Conservation (phyloP, 2,329 filamentous ascomycete species). For the Aspergillus uvarum region DNA sequence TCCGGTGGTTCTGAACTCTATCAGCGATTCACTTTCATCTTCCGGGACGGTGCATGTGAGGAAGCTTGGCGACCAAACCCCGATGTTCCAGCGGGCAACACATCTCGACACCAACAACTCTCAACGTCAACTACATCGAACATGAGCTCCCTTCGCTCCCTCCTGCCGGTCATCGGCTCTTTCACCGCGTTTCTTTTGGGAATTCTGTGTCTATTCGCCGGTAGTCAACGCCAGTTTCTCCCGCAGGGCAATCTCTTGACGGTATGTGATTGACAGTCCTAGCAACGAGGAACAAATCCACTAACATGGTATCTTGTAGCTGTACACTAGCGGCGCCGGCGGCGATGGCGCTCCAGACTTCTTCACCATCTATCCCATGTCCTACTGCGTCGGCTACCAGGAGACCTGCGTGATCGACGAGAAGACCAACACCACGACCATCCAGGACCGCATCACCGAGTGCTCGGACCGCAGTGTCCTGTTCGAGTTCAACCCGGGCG, state of each 20-base stretch:
- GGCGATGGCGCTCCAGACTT: conserved; percentile 5
- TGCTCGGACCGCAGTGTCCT: conserved; percentile 8
- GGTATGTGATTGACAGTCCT: neutral
- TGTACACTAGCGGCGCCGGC: neutral
- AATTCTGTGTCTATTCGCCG: conserved; percentile 6
- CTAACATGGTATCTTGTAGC: neutral
- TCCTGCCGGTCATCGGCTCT: conserved; percentile 4
- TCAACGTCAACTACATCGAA: neutral
- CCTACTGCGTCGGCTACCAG: conserved; percentile 5
- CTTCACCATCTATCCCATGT: conserved; percentile 11
- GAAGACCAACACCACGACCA: conserved; percentile 2
- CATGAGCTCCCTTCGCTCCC: neutral
- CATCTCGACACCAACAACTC: neutral
- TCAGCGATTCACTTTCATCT: neutral
- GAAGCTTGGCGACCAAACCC: neutral
- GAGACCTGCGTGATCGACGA: neutral
- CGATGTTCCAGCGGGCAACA: neutral
- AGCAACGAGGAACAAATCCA: neutral
- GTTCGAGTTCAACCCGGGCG: conserved; percentile 7
- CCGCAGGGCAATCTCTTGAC: conserved; percentile 9
- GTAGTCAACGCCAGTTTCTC: conserved; percentile 8
- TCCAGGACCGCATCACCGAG: neutral
- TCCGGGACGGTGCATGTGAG: neutral
- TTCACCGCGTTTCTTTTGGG: conserved; percentile 8
- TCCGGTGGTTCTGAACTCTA: neutral